Conservation (phyloP, 768 basidiomycete species). For the Leccinum pellstonianum region DNA sequence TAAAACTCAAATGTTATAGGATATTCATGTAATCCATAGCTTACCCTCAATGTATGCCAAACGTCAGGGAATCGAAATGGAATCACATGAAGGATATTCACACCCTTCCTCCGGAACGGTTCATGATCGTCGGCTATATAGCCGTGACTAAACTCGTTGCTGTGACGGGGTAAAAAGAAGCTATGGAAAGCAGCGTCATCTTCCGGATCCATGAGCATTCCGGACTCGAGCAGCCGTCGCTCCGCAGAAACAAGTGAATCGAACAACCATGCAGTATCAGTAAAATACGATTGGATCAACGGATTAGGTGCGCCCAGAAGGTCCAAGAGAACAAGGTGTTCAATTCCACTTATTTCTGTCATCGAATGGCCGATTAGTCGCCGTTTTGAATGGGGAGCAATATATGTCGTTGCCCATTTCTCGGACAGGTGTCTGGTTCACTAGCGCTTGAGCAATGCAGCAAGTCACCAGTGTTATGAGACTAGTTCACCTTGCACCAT, state of each 20-base stretch:
- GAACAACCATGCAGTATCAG: conserved; percentile 92
- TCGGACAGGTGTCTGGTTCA: conserved; percentile 76
- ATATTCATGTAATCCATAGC: conserved; percentile 20
- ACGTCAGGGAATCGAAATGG: conserved; percentile 84
- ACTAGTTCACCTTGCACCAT: conserved; percentile 77
- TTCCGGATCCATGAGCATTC: conserved; percentile 53
- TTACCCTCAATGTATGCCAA: conserved; percentile 80
- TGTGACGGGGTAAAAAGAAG: conserved; percentile 61
- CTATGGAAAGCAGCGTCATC: conserved; percentile 48
- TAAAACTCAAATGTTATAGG: background rate
- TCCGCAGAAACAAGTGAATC: conserved; percentile 76
- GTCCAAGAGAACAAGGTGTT: conserved; percentile 91
- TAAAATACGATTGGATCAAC: conserved; percentile 74
- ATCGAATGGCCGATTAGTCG: conserved; percentile 50
- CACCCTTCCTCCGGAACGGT: conserved; percentile 82
- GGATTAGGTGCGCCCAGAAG: conserved; percentile 81
- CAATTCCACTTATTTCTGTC: conserved; percentile 75
- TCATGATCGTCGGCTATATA: conserved; percentile 91
- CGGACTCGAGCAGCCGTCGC: conserved; percentile 60
- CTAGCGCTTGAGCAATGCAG: conserved; percentile 1
- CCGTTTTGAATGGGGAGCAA: conserved; percentile 59
- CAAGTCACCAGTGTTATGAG: background rate
- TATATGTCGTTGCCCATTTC: conserved; percentile 74
- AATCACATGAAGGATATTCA: conserved; percentile 88
- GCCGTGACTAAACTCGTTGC: conserved; percentile 41